Evolutionary conservation across 2,329 filamentous ascomycete genomes (phyloP).

Genomic region (Sphaerulina populicola): DNA sequence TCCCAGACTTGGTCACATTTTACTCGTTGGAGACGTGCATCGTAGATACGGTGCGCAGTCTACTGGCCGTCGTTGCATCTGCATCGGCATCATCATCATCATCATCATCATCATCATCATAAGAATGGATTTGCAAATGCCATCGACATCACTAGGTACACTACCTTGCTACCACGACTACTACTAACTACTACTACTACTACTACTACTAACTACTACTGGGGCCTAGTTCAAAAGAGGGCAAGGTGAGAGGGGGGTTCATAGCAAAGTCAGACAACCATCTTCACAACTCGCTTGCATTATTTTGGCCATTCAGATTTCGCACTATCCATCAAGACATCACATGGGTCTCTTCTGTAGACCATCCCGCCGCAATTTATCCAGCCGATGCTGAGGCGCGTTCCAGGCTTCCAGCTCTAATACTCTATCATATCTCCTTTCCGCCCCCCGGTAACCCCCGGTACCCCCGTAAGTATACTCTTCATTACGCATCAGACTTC

Average conservation of each 20-base stretch:
- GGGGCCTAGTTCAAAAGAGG: too few species aligned
- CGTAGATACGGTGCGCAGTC: slow-evolving; percentile 1
- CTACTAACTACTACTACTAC: too few species aligned
- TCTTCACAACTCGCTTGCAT: background rate
- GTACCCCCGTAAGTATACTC: background rate
- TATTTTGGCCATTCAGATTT: background rate
- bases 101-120: too few species aligned
- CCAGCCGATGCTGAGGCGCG: background rate
- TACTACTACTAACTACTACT: too few species aligned
- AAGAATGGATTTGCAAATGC: too few species aligned
- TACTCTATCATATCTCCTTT: background rate
- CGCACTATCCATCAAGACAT: background rate
- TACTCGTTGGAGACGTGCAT: background rate
- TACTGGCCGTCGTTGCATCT: background rate
- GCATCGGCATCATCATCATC: too few species aligned
- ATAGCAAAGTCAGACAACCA: background rate
- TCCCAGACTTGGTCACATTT: background rate
- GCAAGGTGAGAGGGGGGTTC: too few species aligned
- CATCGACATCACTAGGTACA: too few species aligned
- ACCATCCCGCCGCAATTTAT: background rate
- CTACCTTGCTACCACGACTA: too few species aligned
- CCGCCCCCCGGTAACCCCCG: too few species aligned
- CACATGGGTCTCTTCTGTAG: background rate
- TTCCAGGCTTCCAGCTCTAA: too few species aligned
- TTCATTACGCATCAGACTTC: background rate